Evolutionary conservation across 768 basidiomycete species (phyloP).

Genomic region (Artomyces pyxidatus): DNA sequence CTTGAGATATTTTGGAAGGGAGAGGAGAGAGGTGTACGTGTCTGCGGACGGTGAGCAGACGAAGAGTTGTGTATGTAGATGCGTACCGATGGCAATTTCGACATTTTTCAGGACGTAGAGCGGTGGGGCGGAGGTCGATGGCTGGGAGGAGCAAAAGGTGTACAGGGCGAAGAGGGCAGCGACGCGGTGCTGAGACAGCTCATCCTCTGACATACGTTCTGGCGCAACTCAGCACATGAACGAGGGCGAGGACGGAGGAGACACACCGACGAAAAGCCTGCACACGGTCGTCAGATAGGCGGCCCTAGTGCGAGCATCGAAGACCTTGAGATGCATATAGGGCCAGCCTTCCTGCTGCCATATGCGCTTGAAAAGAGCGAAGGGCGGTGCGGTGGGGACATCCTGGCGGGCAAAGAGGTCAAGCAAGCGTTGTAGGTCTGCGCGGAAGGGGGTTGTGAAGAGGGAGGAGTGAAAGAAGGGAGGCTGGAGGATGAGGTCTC

Average conservation of each 20-base stretch:
- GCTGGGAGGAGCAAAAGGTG: conserved; percentile 63
- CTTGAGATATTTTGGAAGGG: conserved; percentile 39
- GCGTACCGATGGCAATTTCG: conserved; percentile 52
- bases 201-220: conserved; percentile 48
- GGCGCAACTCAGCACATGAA: neutral
- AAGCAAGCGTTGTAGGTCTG: conserved; percentile 53
- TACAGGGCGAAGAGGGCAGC: conserved; percentile 65
- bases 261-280: conserved; percentile 61
- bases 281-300: conserved; percentile 50
- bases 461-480: conserved; percentile 72
- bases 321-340: conserved; percentile 68
- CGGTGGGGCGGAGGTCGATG: conserved; percentile 41
- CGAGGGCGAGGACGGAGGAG: neutral
- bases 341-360: conserved; percentile 67
- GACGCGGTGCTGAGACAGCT: conserved; percentile 46
- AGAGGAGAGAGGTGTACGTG: conserved; percentile 39
- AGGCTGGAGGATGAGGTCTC: conserved; percentile 61
- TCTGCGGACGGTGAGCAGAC: conserved; percentile 35
- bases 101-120: conserved; percentile 46
- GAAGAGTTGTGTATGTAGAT: neutral
- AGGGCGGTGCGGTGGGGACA: conserved; percentile 36
- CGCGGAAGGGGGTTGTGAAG: conserved; percentile 55
- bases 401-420: conserved; percentile 46
- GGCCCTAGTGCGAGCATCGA: conserved; percentile 59
- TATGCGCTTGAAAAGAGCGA: conserved; percentile 59